A percentile compares a stretch with the other conserved stretches of the same genome.
Conservation (phyloP, 176 grass and related monocot species). For the Carex myosuroides region DNA sequence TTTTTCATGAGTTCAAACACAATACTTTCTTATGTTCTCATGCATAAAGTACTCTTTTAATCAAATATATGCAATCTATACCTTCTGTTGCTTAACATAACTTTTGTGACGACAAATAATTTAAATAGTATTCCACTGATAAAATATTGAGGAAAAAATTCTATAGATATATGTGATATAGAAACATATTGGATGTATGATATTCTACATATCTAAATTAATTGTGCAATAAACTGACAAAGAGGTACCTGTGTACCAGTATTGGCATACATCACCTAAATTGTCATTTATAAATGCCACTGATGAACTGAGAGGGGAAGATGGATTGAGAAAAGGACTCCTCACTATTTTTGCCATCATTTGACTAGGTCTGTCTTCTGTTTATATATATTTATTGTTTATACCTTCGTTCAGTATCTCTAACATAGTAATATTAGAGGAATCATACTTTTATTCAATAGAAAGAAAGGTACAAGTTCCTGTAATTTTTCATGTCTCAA, state of each 20-base stretch:
- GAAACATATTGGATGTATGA: neutral
- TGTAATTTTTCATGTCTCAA: neutral
- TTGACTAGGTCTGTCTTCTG: neutral
- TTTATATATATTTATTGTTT: neutral
- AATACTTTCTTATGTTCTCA: neutral
- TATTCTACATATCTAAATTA: neutral
- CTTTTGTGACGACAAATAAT: neutral
- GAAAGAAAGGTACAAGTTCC: neutral
- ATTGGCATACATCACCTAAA: neutral
- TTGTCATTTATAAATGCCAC: constrained; percentile 1
- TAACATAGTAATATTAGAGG: neutral
- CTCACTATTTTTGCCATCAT: neutral
- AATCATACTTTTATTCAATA: neutral
- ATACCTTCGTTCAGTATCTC: neutral
- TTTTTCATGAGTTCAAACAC: neutral
- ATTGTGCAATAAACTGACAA: neutral
- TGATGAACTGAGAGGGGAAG: neutral
- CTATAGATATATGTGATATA: neutral
- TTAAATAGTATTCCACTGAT: neutral
- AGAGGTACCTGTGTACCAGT: neutral
- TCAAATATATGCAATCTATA: neutral
- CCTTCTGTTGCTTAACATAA: neutral
- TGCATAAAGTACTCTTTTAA: neutral
- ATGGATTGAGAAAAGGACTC: constrained; percentile 7
- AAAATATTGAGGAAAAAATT: neutral